A percentile compares a stretch with the other conserved stretches of the same genome.
Evolutionary conservation across 495 filamentous ascomycete genomes (phyloP).

Genomic region (Daldinia concentrica): DNA sequence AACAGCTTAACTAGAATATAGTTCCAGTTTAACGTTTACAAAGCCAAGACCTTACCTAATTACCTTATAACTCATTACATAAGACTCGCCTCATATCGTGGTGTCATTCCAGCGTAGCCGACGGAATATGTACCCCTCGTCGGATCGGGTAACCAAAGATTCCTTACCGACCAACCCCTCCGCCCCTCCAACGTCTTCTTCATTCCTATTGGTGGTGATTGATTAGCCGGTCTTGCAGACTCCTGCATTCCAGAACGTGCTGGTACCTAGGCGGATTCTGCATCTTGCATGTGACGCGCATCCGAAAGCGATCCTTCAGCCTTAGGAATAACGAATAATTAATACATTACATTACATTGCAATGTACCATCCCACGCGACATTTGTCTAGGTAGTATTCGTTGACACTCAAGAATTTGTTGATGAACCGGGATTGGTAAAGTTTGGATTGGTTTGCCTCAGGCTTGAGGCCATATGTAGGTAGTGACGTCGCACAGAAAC

Average conservation of each 20-base stretch:
- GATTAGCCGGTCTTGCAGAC: background rate
- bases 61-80: background rate
- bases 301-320: slow-evolving; percentile 34
- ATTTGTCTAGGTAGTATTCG: background rate
- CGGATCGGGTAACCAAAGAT: background rate
- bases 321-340: slow-evolving; percentile 32
- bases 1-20: too few species aligned
- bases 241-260: slow-evolving; percentile 35
- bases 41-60: too few species aligned
- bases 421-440: background rate
- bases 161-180: slow-evolving; percentile 9
- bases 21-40: too few species aligned
- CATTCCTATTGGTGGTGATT: slow-evolving; percentile 7
- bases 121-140: slow-evolving; percentile 16
- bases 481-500: slow-evolving; percentile 29
- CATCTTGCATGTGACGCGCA: slow-evolving; percentile 35
- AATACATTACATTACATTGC: background rate
- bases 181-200: background rate
- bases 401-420: background rate
- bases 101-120: slow-evolving; percentile 2
- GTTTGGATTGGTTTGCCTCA: background rate
- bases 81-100: background rate
- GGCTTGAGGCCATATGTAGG: slow-evolving; percentile 10
- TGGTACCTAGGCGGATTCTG: slow-evolving; percentile 32
- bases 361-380: background rate